phyloP scores from a whole-genome alignment of 352 stramenopile genomes.

The Plasmopara muralis region DNA sequence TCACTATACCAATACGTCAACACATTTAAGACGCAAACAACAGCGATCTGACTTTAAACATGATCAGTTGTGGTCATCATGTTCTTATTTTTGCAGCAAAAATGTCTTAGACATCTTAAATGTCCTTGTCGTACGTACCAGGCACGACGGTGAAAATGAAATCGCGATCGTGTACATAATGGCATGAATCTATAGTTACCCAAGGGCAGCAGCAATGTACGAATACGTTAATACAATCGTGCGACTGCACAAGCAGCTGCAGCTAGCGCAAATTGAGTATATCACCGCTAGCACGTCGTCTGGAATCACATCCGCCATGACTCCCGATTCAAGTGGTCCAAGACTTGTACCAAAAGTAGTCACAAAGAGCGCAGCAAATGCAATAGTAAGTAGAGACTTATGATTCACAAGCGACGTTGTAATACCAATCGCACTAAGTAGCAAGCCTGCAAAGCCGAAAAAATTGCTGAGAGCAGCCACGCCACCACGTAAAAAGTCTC shows the following conservation, averaged over 20 bases:
- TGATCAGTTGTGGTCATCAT: too few relatives aligned
- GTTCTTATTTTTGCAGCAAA: slow-evolving; percentile 25
- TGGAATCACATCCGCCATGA: slow-evolving; percentile 52
- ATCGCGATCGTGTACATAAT: too few relatives aligned
- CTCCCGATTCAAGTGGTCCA: slow-evolving; percentile 44
- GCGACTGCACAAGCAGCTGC: slow-evolving; percentile 49
- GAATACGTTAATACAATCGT: slow-evolving; percentile 48
- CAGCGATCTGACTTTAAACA: slow-evolving; percentile 16
- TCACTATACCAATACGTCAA: too few relatives aligned
- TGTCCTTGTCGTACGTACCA: slow-evolving; percentile 60
- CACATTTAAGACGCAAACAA: too few relatives aligned
- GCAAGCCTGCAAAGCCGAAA: slow-evolving; percentile 36
- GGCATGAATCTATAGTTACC: slow-evolving; percentile 42
- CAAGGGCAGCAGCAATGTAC: slow-evolving; percentile 40
- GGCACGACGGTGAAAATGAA: slow-evolving; percentile 35
- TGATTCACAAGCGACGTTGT: slow-evolving; percentile 29
- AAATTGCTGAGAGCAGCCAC: too few relatives aligned
- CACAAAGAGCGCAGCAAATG: slow-evolving; percentile 48
- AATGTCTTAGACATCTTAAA: slow-evolving; percentile 47
- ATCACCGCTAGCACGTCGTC: slow-evolving; percentile 45
- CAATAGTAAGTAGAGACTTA: slow-evolving; percentile 33
- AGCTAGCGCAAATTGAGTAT: slow-evolving; percentile 39
- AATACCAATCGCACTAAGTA: slow-evolving; percentile 42
- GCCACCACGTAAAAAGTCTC: too few relatives aligned
- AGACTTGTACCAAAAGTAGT: slow-evolving; percentile 41